phyloP scores from a whole-genome alignment of 2,329 filamentous ascomycete genomes.

The Aspergillus phoenicis region DNA sequence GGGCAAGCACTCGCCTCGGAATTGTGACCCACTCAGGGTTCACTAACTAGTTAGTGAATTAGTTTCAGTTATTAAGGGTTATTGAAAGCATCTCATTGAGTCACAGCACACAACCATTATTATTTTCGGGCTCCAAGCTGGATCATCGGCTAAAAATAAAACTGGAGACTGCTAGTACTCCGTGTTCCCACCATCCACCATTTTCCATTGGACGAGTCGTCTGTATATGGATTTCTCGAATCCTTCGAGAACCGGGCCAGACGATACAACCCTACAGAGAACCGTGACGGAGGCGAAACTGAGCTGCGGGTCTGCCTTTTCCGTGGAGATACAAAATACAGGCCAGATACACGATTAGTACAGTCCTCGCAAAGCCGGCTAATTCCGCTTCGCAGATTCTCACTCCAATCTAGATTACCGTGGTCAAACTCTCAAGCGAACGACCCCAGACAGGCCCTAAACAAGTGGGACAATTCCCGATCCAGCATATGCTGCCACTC shows the following conservation, averaged over 20 bases:
- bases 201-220: slow-evolving; percentile 9
- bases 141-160: slow-evolving; percentile 33
- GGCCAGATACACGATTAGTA: background rate
- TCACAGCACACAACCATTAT: slow-evolving; percentile 2
- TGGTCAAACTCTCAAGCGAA: background rate
- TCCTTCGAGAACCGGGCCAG: slow-evolving; percentile 25
- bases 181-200: slow-evolving; percentile 14
- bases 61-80: too few relatives aligned
- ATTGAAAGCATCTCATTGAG: slow-evolving; percentile 1
- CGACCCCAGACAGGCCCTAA: slow-evolving; percentile 5
- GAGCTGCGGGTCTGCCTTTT: slow-evolving; percentile 1
- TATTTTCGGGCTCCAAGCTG: slow-evolving; percentile 13
- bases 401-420: slow-evolving; percentile 1
- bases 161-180: slow-evolving; percentile 6
- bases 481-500: slow-evolving; percentile 6
- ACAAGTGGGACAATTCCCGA: slow-evolving; percentile 3
- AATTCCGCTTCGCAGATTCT: slow-evolving; percentile 4
- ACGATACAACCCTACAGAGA: slow-evolving; percentile 1
- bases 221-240: slow-evolving; percentile 35
- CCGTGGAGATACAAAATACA: background rate
- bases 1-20: too few relatives aligned
- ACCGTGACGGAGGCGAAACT: slow-evolving; percentile 2
- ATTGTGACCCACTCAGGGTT: too few relatives aligned
- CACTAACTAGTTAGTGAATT: too few relatives aligned
- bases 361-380: background rate